These are phyloP conservation scores for Cadophora malorum DNA, from an alignment of 2,329 filamentous ascomycete genomes.

Conservation along the genomic window DNA sequence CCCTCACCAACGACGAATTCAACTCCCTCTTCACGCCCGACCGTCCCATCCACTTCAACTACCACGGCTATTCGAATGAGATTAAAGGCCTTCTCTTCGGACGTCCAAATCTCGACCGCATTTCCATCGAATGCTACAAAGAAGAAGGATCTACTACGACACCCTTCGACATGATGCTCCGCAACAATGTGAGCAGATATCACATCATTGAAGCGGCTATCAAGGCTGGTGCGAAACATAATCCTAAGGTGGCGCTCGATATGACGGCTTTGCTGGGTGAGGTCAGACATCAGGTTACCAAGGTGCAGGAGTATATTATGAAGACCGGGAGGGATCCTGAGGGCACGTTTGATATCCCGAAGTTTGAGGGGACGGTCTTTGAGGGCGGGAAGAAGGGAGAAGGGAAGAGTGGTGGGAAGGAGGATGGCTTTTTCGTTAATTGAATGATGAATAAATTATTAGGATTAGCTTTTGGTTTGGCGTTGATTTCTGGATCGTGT, in stretches of 20 bases:
- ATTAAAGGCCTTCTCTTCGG: constrained; percentile 67
- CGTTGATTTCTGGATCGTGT: neutral
- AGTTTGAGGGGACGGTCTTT: constrained; percentile 47
- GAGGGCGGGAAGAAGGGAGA: constrained; percentile 26
- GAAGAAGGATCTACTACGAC: constrained; percentile 73
- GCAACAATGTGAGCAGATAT: constrained; percentile 65
- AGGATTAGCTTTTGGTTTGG: neutral
- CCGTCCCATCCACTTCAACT: constrained; percentile 66
- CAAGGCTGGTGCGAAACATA: constrained; percentile 53
- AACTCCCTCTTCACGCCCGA: constrained; percentile 62
- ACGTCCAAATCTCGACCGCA: constrained; percentile 55
- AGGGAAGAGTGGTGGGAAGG: constrained; percentile 29
- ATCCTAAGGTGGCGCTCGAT: constrained; percentile 53
- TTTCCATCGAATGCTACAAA: constrained; percentile 64
- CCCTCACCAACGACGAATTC: constrained; percentile 59
- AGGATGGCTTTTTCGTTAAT: constrained; percentile 45
- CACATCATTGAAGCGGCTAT: constrained; percentile 64
- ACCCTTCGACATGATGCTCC: constrained; percentile 73
- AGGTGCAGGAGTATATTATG: constrained; percentile 59
- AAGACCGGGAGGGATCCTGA: constrained; percentile 59
- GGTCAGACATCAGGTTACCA: constrained; percentile 55
- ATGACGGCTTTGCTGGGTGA: constrained; percentile 55
- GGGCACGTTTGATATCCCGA: constrained; percentile 57
- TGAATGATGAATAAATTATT: constrained; percentile 12
- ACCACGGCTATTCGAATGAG: constrained; percentile 69